Percentiles rank a stretch among this genome's conserved stretches.
Evolutionary conservation across 331 rosid genomes (phyloP).

Genomic region (Prunus yedoensis): DNA sequence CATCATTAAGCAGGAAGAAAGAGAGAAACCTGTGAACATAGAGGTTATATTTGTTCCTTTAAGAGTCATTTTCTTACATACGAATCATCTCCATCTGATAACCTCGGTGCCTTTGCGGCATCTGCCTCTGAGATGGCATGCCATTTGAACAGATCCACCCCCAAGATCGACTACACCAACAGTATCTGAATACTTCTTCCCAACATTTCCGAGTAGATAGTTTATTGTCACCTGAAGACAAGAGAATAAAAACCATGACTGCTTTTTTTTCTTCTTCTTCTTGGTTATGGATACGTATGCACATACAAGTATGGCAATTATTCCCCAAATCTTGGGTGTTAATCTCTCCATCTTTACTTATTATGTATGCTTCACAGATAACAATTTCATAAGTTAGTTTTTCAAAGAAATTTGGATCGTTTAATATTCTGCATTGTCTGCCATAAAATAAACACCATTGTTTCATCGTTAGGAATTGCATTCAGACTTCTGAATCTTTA

Average conservation of each 20-base stretch:
- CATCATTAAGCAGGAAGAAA: constrained; percentile 20
- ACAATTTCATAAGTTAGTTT: neutral
- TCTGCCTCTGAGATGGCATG: constrained; percentile 91
- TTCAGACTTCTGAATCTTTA: neutral
- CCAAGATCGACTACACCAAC: constrained; percentile 99
- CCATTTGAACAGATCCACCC: constrained; percentile 99
- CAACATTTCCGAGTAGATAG: constrained; percentile 88
- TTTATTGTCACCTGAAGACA: constrained; percentile 82
- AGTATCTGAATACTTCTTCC: constrained; percentile 70
- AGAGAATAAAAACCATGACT: neutral
- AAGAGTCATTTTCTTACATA: constrained; percentile 78
- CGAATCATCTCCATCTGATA: constrained; percentile 54
- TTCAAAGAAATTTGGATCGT: neutral
- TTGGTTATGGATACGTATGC: neutral
- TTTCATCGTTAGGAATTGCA: too few relatives aligned
- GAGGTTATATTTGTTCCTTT: constrained; percentile 79
- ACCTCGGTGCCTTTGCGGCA: constrained; percentile 67
- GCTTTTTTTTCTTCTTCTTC: neutral
- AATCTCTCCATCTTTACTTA: neutral
- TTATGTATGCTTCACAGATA: neutral
- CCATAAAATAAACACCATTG: neutral
- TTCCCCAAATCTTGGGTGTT: neutral
- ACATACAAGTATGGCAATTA: neutral
- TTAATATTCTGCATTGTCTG: too few relatives aligned
- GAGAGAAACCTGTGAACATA: constrained; percentile 92